Conservation (phyloP, 495 filamentous ascomycete species). For the Pyrenopolyporus hunteri region DNA sequence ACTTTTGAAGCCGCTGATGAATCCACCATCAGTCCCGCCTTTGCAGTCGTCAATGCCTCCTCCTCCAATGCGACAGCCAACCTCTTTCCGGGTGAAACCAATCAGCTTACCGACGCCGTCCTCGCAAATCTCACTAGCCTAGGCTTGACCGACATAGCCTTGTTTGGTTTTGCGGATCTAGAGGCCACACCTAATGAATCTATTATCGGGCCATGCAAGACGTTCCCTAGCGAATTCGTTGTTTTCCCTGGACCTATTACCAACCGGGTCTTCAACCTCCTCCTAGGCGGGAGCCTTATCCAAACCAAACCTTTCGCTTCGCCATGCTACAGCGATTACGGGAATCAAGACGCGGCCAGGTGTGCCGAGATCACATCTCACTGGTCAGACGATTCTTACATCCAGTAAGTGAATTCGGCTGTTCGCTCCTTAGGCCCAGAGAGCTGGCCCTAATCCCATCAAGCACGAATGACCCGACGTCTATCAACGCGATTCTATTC, state of each 20-base stretch:
- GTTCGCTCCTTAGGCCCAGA: neutral
- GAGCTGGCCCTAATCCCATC: constrained; percentile 15
- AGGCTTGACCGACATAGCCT: constrained; percentile 38
- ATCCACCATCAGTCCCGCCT: constrained; percentile 35
- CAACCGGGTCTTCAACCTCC: constrained; percentile 54
- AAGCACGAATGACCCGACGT: constrained; percentile 52
- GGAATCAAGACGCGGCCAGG: constrained; percentile 51
- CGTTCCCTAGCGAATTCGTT: constrained; percentile 48
- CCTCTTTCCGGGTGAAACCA: constrained; percentile 50
- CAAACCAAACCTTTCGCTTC: constrained; percentile 62
- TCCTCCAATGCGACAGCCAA: constrained; percentile 40
- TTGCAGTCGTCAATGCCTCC: constrained; percentile 31
- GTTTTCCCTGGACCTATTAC: constrained; percentile 55
- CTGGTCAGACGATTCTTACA: constrained; percentile 44
- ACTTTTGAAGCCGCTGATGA: constrained; percentile 35
- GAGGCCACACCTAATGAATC: constrained; percentile 26
- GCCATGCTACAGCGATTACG: constrained; percentile 59
- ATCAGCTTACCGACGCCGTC: constrained; percentile 51
- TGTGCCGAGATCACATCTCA: constrained; percentile 47
- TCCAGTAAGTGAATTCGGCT: constrained; percentile 28
- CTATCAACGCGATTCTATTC: constrained; percentile 57
- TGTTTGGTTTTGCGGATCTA: constrained; percentile 41
- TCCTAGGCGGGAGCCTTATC: constrained; percentile 59
- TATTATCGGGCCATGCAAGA: constrained; percentile 45
- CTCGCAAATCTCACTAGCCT: constrained; percentile 45